Evolutionary conservation across 2,329 filamentous ascomycete species (phyloP).

Genomic region (Amylocarpus encephaloides): DNA sequence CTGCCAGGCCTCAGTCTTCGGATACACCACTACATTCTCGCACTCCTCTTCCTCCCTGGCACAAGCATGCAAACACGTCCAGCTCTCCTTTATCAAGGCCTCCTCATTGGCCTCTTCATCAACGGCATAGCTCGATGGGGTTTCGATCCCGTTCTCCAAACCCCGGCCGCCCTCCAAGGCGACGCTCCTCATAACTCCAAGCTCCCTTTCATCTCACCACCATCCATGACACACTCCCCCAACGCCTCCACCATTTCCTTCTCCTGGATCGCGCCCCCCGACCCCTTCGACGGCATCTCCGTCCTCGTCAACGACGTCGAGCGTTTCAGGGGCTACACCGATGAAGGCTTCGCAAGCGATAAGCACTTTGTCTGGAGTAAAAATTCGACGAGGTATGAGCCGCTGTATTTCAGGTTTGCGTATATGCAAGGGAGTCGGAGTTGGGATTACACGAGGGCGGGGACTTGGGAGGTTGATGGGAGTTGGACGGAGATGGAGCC

Average conservation of each 20-base stretch:
- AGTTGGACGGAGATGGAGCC: conserved; percentile 57
- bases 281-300: conserved; percentile 66
- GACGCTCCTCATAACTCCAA: conserved; percentile 57
- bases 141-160: conserved; percentile 84
- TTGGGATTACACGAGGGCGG: conserved; percentile 71
- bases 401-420: conserved; percentile 74
- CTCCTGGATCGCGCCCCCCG: conserved; percentile 35
- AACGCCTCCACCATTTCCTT: conserved; percentile 36
- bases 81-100: conserved; percentile 78
- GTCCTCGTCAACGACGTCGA: conserved; percentile 84
- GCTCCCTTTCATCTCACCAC: conserved; percentile 48
- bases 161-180: conserved; percentile 63
- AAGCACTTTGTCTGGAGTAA: conserved; percentile 54
- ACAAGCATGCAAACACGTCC: conserved; percentile 85
- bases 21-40: conserved; percentile 93
- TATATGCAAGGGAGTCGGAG: conserved; percentile 60
- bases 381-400: conserved; percentile 38
- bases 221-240: conserved; percentile 44
- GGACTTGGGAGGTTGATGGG: conserved; percentile 58
- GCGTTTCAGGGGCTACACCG: conserved; percentile 66
- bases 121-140: conserved; percentile 94
- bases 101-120: conserved; percentile 85
- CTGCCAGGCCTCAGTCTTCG: conserved; percentile 75
- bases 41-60: conserved; percentile 77
- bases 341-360: conserved; percentile 39